Base-by-base conservation (phyloP, 805 yeast species). In the Lachancea waltii region DNA sequence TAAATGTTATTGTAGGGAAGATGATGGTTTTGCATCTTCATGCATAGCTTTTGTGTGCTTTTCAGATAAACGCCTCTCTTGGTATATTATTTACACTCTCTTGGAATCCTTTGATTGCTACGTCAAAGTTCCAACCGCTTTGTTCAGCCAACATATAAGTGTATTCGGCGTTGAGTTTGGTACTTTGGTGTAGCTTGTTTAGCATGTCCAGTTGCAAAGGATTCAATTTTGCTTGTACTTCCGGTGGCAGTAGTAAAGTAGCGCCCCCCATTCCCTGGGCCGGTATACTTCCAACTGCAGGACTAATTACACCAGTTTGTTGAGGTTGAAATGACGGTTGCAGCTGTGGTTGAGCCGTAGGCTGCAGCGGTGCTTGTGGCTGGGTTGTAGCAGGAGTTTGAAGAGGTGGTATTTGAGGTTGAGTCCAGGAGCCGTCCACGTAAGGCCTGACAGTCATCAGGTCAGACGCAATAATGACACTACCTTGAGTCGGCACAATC, bases 381-480 rank as follows among this genome's bases (percentile, higher is more conserved):
- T 13, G 43, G 44, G 19, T 41, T 33, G 4, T 40, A 35, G 10
- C 41, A 36, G n/a, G 36, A 23, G 7, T 23, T 7, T 22, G 46
- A 40, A 10, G 35, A 25, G 3, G 40, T 22, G 9, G 40, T 21
- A 28, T 25, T 33, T 24, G 37, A 13, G 20, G 31, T 26, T 47
- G 35, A 4, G 4, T 51, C 89, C 90, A 85, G 0, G 85, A 72
- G 19, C 72, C 67, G 3, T 74, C 77, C 1, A 79, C 69, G 47
- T 64, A 70, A 5, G 79, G 70, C 46, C 95, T 76, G 3, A 92
- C 62, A 11, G 78, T 68, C 36, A 92, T 66, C 56, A 85, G 58
- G 61, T 92, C 98, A 23, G 94, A 81, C 11, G 95, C 96, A 21
- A 92, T 77, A n/a, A 86, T 67, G 67, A 85, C 75, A 21, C 75